Base-by-base conservation (phyloP, 2,329 filamentous ascomycete species). In the Stagonosporopsis chrysanthemi region DNA sequence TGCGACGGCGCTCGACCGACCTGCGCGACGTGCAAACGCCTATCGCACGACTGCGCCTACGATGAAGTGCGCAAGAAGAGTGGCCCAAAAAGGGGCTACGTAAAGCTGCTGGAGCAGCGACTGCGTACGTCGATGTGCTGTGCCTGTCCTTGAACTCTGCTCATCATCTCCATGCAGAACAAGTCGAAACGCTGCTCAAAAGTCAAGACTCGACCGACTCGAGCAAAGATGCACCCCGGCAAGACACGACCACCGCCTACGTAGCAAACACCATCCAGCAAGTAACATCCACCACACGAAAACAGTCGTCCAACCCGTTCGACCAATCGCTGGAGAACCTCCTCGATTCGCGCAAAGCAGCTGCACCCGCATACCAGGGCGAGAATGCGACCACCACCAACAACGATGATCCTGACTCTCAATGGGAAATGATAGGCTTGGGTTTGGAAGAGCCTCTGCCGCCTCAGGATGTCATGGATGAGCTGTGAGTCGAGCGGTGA, bases 11-110 rank as follows among this genome's bases (percentile, higher is more conserved):
- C 85, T 50, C 88, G 90, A 62, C 93, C 93, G 22, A 91, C 90
- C 66, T 97, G 93, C 74, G 92, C 90, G 68, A 97, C 92, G 24
- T 97, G 93, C 77, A 88, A 90, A 29, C 84, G 93, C n/a, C 81
- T 97, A 47, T 88, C 90, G 40, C 93, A 97, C 77, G 86, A 89
- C 52, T 97, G 93, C 79, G 88, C 90, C 60, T 97, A 97, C 73
- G 92, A 97, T 73, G 92, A 97, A 79, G 89, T 94, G 68, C 86
- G 93, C 74, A 91, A 92, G 79, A 97, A 97, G 85, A 96, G 92
- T 75, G 93, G 93, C 2, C 93, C 93, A 2, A 97, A 97, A 81
- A 85, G 93, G 73, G 93, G 93, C 68, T 97, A 97, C 74, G 93
- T 97, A 60, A 97, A 97, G 81, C 89, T 92, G 58, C 79, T 98